Evolutionary conservation across 2,329 filamentous ascomycete species (phyloP).

Genomic region (Nigrospora osmanthi): DNA sequence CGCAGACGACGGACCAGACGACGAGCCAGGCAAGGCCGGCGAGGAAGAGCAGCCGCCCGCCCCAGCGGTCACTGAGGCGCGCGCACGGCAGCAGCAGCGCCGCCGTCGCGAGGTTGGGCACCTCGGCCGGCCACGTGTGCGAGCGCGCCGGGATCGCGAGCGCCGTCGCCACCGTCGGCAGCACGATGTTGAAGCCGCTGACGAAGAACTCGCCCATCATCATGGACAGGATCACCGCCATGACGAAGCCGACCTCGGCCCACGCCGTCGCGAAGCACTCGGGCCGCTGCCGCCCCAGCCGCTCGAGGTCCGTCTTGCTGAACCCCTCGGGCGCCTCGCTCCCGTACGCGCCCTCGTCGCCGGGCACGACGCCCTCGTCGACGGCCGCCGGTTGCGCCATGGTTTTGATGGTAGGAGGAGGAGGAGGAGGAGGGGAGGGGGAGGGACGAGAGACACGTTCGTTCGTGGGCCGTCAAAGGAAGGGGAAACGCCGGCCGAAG

Average conservation of each 20-base stretch:
- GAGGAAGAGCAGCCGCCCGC: constrained; percentile 53
- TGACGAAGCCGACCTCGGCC: constrained; percentile 51
- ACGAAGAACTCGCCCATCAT: constrained; percentile 66
- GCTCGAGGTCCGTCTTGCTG: constrained; percentile 34
- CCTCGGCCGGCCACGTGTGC: constrained; percentile 56
- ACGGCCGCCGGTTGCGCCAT: constrained; percentile 5
- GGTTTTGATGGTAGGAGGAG: background rate
- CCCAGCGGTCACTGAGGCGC: constrained; percentile 53
- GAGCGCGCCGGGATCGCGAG: constrained; percentile 55
- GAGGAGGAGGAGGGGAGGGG: background rate
- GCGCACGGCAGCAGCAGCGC: constrained; percentile 57
- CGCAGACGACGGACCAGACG: constrained; percentile 61
- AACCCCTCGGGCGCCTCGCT: constrained; percentile 9
- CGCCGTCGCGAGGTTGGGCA: constrained; percentile 48
- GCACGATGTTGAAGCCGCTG: constrained; percentile 66
- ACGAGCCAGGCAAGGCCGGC: constrained; percentile 56
- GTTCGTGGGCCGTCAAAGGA: too few relatives aligned
- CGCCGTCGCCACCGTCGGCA: constrained; percentile 55
- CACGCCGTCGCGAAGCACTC: constrained; percentile 38
- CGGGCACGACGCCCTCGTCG: constrained; percentile 4
- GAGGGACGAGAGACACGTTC: background rate
- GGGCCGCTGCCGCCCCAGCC: constrained; percentile 51
- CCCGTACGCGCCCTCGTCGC: constrained; percentile 4
- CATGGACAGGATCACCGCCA: constrained; percentile 50
- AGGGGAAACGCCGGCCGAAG: too few relatives aligned